phyloP scores from a whole-genome alignment of 345 rosid genomes.

The Hypericum androsaemum region DNA sequence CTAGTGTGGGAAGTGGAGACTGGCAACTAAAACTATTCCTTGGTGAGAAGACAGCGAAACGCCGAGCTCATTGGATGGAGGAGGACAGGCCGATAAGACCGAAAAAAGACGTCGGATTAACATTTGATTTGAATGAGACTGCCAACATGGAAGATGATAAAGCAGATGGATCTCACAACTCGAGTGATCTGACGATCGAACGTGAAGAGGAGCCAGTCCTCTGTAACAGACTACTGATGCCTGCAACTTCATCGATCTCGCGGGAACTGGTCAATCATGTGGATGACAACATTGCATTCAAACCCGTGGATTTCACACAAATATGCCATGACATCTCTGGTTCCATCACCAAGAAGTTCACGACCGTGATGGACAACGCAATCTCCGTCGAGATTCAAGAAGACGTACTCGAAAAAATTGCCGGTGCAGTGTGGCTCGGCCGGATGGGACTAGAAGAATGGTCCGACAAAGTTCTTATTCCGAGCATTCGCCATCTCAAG shows the following conservation, averaged over 20 bases:
- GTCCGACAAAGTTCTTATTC: conserved; percentile 56
- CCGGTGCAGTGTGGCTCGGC: conserved; percentile 58
- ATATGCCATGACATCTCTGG: conserved; percentile 28
- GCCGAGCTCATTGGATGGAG: conserved; percentile 63
- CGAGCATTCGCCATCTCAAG: conserved; percentile 53
- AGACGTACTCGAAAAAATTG: conserved; percentile 63
- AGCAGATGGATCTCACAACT: conserved; percentile 68
- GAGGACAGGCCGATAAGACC: conserved; percentile 42
- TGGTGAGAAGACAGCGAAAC: conserved; percentile 49
- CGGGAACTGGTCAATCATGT: conserved; percentile 46
- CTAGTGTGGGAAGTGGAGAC: conserved; percentile 39
- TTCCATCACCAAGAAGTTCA: conserved; percentile 42
- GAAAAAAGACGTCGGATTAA: conserved; percentile 41
- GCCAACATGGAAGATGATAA: conserved; percentile 51
- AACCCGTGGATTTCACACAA: conserved; percentile 53
- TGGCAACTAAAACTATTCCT: conserved; percentile 67
- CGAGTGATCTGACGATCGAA: conserved; percentile 79
- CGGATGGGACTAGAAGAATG: conserved; percentile 65
- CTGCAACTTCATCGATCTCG: conserved; percentile 26
- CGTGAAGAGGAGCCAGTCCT: conserved; percentile 58
- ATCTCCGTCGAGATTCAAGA: conserved; percentile 45
- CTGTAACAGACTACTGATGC: conserved; percentile 32
- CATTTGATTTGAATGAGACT: conserved; percentile 72
- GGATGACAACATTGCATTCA: conserved; percentile 56
- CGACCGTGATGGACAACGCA: conserved; percentile 23